Base-by-base conservation (phyloP, 129 eudicot genomes). In the Solidago caesia region DNA sequence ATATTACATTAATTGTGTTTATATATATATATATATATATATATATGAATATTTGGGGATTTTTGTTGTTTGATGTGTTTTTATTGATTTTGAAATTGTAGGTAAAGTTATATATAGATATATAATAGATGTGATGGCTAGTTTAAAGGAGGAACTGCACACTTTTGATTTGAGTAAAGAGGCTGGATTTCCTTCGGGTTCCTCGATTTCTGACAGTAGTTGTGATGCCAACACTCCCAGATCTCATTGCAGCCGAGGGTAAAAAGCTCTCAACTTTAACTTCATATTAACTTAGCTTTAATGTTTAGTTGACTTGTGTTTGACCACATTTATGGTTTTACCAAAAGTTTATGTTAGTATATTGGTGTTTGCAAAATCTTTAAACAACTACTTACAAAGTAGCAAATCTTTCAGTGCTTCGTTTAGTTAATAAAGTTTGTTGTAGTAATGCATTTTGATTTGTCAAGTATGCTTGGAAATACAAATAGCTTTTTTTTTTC, bases 201-300 rank as follows among this genome's bases (percentile, higher is more conserved):
- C 97, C 39, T 81, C 93, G 7, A 57, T 87, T 49, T 89, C 96
- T 41, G 87, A 87, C 75, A 80, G 80, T 49, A 87, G 92, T 63
- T 85, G 77, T 75, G 96, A 92, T 75, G 78, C 81, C 16, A 70
- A 67, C 63, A 90, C 89, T 58, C 91, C 87, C 0, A 74, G 82
- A 77, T 85, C 89, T 77, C 68, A 82, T 13, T 78, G 77, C 77
- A 86, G 72, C 59, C 82, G 79, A 6, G 59, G 86, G 97, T 92
- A 85, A 33, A 33, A 33, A 68, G 93, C 46, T 8, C 39, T 76
- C 44, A 15, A 56, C 6, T 53, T 42, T 51, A 4, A 68, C 1
- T 46, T 61, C 14, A 12, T 12, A n/a, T 67, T 56, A 16, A 72
- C 47, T 27, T 6, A 6, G 44, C 6, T 52, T 62, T 60, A 42